Evolutionary conservation across 2,329 filamentous ascomycete species (phyloP).

Genomic region (Chrysosporium keratinophilum): DNA sequence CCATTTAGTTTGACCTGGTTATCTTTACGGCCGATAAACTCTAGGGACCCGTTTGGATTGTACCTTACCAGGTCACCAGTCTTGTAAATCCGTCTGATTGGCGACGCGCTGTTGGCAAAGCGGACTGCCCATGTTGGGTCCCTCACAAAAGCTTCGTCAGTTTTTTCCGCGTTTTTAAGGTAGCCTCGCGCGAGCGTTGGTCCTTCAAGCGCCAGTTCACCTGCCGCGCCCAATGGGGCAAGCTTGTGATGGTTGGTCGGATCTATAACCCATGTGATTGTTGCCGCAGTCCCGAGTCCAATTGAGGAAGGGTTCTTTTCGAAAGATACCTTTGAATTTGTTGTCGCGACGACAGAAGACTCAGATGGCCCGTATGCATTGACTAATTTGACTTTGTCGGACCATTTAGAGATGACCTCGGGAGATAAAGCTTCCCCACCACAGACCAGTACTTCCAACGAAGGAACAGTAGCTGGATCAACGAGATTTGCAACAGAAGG

Average conservation of each 20-base stretch:
- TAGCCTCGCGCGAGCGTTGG: slow-evolving; percentile 14
- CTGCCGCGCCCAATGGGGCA: slow-evolving; percentile 13
- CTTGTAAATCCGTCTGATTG: slow-evolving; percentile 13
- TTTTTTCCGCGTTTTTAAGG: slow-evolving; percentile 13
- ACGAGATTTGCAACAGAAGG: slow-evolving; percentile 71
- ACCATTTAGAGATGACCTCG: slow-evolving; percentile 60
- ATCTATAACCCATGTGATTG: slow-evolving; percentile 14
- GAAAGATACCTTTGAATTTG: slow-evolving; percentile 10
- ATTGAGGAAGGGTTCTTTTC: slow-evolving; percentile 14
- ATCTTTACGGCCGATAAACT: slow-evolving; percentile 50
- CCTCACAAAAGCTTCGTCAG: slow-evolving; percentile 13
- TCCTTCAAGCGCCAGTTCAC: slow-evolving; percentile 15
- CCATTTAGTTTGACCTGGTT: slow-evolving; percentile 57
- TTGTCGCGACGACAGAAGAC: slow-evolving; percentile 15
- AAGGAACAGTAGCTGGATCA: slow-evolving; percentile 55
- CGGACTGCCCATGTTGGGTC: slow-evolving; percentile 11
- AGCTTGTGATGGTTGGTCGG: slow-evolving; percentile 13
- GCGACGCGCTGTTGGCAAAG: neutral
- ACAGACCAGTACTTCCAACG: slow-evolving; percentile 64
- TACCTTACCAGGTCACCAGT: slow-evolving; percentile 20
- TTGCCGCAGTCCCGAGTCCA: slow-evolving; percentile 9
- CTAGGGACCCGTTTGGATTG: slow-evolving; percentile 27
- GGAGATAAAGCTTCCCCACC: slow-evolving; percentile 71
- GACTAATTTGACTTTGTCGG: slow-evolving; percentile 50
- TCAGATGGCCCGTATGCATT: slow-evolving; percentile 79